Conservation (phyloP, 306 rosid genomes). For the Castanopsis chinensis region DNA sequence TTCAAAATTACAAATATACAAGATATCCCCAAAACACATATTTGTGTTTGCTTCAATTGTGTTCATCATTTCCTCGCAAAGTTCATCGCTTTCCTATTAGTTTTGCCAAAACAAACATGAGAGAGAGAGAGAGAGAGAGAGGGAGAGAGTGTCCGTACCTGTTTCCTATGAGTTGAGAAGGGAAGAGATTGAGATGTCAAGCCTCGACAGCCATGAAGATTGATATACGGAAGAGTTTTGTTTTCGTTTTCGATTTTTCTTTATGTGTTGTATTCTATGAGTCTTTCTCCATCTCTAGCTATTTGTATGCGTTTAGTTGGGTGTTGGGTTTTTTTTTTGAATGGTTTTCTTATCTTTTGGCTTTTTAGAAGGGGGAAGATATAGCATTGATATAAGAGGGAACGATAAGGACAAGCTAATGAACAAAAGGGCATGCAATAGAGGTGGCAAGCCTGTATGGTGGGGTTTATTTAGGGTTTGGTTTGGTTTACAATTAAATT, state of each 20-base stretch:
- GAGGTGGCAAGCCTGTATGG: constrained; percentile 51
- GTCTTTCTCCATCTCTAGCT: too few relatives aligned
- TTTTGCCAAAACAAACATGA: too few relatives aligned
- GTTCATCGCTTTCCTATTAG: not conserved
- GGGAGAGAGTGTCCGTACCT: constrained; percentile 35
- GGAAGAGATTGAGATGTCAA: constrained; percentile 42
- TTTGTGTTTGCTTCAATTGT: constrained; percentile 37
- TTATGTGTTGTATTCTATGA: not conserved
- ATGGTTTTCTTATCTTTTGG: too few relatives aligned
- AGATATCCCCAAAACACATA: constrained; percentile 3
- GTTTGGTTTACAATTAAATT: constrained; percentile 14
- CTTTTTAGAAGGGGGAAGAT: too few relatives aligned
- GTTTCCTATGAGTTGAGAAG: constrained; percentile 54
- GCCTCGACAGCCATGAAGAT: too few relatives aligned
- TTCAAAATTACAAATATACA: too few relatives aligned
- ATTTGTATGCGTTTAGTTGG: too few relatives aligned
- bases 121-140: not conserved
- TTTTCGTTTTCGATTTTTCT: too few relatives aligned
- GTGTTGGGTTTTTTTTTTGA: too few relatives aligned
- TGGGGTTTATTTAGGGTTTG: constrained; percentile 67
- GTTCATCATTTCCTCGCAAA: constrained; percentile 52
- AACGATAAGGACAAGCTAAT: constrained; percentile 24
- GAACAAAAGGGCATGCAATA: constrained; percentile 49
- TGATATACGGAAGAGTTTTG: too few relatives aligned
- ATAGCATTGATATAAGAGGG: not conserved